phyloP scores from a whole-genome alignment of 106 monocot species.

The Dendrobium officinale region DNA sequence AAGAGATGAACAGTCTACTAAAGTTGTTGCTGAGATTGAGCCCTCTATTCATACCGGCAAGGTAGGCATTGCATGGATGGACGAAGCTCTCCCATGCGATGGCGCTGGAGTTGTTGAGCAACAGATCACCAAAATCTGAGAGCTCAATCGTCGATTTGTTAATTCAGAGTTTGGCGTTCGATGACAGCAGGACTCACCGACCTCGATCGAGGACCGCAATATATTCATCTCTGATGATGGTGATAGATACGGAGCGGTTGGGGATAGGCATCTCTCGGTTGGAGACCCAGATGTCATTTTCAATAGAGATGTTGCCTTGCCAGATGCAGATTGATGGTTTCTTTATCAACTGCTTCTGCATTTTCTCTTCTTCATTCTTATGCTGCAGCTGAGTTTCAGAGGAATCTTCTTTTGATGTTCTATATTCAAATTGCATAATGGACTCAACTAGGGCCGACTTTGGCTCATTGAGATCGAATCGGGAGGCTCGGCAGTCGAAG shows the following conservation, averaged over 20 bases:
- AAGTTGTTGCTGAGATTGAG: background rate
- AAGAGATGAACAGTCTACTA: conserved; percentile 29
- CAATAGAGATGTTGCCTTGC: conserved; percentile 20
- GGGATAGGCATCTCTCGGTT: conserved; percentile 30
- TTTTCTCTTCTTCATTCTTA: too few species aligned
- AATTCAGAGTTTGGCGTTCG: background rate
- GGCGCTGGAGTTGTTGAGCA: background rate
- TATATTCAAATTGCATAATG: too few species aligned
- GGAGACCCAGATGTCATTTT: conserved; percentile 45
- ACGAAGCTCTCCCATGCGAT: conserved; percentile 4
- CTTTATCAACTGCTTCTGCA: too few species aligned
- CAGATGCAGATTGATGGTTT: conserved; percentile 20
- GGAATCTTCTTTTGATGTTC: too few species aligned
- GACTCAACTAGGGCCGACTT: too few species aligned
- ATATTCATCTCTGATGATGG: conserved; percentile 14
- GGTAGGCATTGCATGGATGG: background rate
- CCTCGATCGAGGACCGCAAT: conserved; percentile 15
- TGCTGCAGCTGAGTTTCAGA: too few species aligned
- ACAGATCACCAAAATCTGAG: conserved; percentile 24
- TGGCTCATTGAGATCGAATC: too few species aligned
- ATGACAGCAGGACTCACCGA: conserved; percentile 19
- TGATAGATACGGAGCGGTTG: conserved; percentile 10
- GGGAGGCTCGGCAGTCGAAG: too few species aligned
- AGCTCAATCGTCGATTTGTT: conserved; percentile 3
- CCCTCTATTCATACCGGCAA: conserved; percentile 32